Conservation (phyloP, 768 basidiomycete species). For the Pulveroboletus sp. region DNA sequence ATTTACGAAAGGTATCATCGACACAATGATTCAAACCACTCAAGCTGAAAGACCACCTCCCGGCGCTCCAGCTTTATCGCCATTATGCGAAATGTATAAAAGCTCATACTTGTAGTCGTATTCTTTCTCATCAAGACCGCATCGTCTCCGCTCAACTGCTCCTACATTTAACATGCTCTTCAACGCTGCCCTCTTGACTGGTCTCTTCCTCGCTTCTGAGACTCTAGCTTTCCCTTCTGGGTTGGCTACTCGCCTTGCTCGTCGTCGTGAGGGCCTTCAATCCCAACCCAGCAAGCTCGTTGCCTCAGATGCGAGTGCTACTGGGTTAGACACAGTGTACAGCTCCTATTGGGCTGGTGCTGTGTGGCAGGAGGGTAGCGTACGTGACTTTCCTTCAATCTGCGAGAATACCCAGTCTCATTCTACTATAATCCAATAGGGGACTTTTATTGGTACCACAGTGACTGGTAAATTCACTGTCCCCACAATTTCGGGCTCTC, state of each 20-base stretch:
- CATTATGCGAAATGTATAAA: no score
- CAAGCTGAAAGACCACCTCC: no score
- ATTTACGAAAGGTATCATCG: no score
- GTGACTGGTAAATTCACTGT: no score
- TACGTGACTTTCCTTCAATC: not conserved
- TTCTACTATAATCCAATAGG: not conserved
- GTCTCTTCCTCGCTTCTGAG: not conserved
- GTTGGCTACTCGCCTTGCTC: not conserved
- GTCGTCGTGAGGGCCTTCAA: not conserved
- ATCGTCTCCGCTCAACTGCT: no score
- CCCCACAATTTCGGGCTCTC: no score
- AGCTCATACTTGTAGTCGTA: no score
- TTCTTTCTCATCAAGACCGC: no score
- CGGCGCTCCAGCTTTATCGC: no score
- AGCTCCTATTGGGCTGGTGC: conserved; percentile 3
- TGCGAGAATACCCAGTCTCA: not conserved
- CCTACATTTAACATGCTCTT: not conserved
- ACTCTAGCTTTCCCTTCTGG: not conserved
- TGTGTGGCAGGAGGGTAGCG: not conserved
- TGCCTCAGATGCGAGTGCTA: no score
- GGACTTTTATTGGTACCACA: not conserved
- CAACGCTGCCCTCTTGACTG: not conserved
- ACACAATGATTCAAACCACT: no score
- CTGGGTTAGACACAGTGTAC: not conserved
- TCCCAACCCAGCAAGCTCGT: not conserved